Evolutionary conservation across 495 filamentous ascomycete genomes (phyloP), one percentile per base, ranked within the genome.

Genomic region (Penicillium crystallinum): DNA sequence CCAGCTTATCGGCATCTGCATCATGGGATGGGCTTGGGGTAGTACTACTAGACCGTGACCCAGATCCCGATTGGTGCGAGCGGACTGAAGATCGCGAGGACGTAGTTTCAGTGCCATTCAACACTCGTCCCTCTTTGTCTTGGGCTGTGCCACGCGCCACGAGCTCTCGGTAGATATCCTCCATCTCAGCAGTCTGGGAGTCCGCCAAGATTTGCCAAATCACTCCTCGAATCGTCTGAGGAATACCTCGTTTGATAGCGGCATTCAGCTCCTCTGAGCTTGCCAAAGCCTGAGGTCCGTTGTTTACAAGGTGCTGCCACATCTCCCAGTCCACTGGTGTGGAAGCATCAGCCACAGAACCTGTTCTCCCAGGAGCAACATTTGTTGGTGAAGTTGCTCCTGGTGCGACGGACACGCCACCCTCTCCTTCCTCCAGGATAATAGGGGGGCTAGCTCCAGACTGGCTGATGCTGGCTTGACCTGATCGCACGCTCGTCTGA

Each of bases 181-280:
- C 93, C 15, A 97, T 72, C 25, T 95, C 92, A 44, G 90, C 83
- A 56, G 87, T 91, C 64, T 91, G 92, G 69, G 90, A 96, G 62
- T 95, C 88, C 4, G 95, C 91, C 57, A 99, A 68, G 11, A 96
- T 90, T 68, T 99, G 93, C 93, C 93, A 99, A 22, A 99, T 90
- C 10, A 97, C 95, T 18, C 93, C 93, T 40, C 93, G 82, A 49
- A 99, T 95, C 15, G 90, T 93, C 58, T 85, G 89, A 2, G 93
- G 93, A 49, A 99, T 97, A 35, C 93, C 93, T 42, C 87, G 85
- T 33, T 93, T 89, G 52, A 97, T 96, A 9, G 93, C 91, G 50
- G 80, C 80, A 62, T 90, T 95, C 47, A 99, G 71, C 59, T 96
- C 91, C 49, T 91, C 87, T 3, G 91, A 79, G 58, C 88, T 95